Conservation (phyloP, 768 basidiomycete species). For the Candolleomyces eurysporus region DNA sequence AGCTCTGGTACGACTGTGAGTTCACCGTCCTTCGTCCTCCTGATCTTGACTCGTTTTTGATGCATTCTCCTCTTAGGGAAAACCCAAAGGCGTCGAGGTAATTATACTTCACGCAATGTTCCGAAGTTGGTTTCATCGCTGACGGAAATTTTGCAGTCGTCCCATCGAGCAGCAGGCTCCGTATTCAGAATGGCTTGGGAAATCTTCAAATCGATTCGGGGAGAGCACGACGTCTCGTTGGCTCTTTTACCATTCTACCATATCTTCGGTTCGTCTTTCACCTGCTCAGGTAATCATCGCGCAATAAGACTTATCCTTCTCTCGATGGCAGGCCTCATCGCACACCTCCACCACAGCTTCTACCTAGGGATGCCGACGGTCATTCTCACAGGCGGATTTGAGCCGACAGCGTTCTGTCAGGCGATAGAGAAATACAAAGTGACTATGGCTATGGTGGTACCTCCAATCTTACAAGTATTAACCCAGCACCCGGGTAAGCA, state of each 20-base stretch:
- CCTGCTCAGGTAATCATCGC: no score
- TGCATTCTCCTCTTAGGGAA: conserved; percentile 27
- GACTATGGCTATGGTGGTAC: conserved; percentile 49
- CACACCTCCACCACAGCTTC: conserved; percentile 43
- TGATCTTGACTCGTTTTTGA: not conserved
- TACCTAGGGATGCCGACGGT: conserved; percentile 37
- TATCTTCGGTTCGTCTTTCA: conserved; percentile 17
- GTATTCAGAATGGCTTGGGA: conserved; percentile 38
- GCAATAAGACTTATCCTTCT: no score
- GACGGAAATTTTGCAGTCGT: not conserved
- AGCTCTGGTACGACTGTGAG: conserved; percentile 46
- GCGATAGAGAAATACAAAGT: conserved; percentile 53
- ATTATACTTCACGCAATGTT: no score
- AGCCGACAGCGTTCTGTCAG: conserved; percentile 49
- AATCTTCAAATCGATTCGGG: conserved; percentile 28
- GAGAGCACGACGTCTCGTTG: conserved; percentile 41
- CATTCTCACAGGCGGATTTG: conserved; percentile 49
- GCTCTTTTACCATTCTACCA: conserved; percentile 46
- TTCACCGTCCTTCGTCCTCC: not conserved
- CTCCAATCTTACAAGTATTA: conserved; percentile 63
- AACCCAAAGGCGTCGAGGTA: conserved; percentile 45
- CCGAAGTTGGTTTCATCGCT: no score
- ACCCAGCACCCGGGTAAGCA: conserved; percentile 41
- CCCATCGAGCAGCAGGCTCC: conserved; percentile 41
- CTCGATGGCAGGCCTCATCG: conserved; percentile 21